These are phyloP conservation scores for Oryza meyeriana DNA, from an alignment of 176 grass and related monocot genomes.

Conservation along the genomic window DNA sequence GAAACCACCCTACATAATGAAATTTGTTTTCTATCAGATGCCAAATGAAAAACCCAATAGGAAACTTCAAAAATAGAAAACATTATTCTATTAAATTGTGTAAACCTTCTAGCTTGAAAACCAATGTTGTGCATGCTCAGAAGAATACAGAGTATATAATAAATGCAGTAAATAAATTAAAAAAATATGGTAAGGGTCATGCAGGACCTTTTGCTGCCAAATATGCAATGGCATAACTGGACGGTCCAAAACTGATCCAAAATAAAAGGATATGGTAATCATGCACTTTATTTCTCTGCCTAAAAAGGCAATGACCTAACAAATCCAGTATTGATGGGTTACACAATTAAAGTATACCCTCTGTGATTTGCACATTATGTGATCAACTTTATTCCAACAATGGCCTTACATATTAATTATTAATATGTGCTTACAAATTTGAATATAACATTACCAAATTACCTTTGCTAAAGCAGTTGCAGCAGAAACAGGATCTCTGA, in stretches of 20 bases:
- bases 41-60: background rate
- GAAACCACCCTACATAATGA: conserved; percentile 54
- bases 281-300: background rate
- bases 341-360: background rate
- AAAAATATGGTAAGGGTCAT: background rate
- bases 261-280: background rate
- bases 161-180: background rate
- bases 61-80: background rate
- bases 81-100: background rate
- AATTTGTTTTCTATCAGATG: background rate
- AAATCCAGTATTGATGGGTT: too few species aligned
- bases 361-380: background rate
- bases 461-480: conserved; percentile 68
- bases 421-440: conserved; percentile 25
- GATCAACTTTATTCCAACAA: background rate
- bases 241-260: background rate
- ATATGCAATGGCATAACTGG: background rate
- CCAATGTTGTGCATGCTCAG: background rate
- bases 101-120: background rate
- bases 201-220: background rate
- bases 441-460: conserved; percentile 33
- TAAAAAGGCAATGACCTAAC: background rate
- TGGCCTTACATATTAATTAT: conserved; percentile 32
- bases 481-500: conserved; percentile 85
- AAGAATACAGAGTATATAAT: background rate